These are phyloP conservation scores for Astrothelium subdiscretum DNA, from an alignment of 495 filamentous ascomycete genomes.

Conservation along the genomic window DNA sequence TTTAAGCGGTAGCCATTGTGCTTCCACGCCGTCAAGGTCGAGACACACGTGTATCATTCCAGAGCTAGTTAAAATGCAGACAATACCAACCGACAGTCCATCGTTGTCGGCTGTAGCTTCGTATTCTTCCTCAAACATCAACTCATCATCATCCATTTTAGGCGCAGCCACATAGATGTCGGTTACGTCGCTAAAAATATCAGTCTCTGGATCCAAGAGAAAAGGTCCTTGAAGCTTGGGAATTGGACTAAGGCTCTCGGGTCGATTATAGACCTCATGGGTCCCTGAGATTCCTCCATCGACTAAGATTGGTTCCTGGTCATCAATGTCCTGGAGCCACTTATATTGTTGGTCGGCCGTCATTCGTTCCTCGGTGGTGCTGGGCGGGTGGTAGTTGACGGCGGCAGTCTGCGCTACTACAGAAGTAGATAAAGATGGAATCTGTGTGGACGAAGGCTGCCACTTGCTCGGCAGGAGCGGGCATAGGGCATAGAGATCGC, in stretches of 20 bases:
- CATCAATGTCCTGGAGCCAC: conserved; percentile 74
- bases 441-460: conserved; percentile 60
- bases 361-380: conserved; percentile 44
- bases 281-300: conserved; percentile 28
- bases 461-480: conserved; percentile 73
- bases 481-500: conserved; percentile 84
- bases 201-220: conserved; percentile 50
- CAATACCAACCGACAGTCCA: conserved; percentile 56
- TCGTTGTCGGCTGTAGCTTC: conserved; percentile 40
- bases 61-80: conserved; percentile 64
- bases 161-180: conserved; percentile 48
- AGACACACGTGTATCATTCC: conserved; percentile 68
- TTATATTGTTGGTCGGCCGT: conserved; percentile 59
- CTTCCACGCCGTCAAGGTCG: conserved; percentile 68
- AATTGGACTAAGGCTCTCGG: conserved; percentile 54
- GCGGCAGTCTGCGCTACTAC: conserved; percentile 55
- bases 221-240: conserved; percentile 83
- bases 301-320: conserved; percentile 52
- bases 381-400: conserved; percentile 43
- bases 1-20: conserved; percentile 61
- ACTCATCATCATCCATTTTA: conserved; percentile 39
- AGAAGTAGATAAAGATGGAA: conserved; percentile 64
- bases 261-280: conserved; percentile 56
- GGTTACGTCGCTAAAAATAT: conserved; percentile 54
- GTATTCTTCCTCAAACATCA: conserved; percentile 41